Base-by-base conservation (phyloP, 1,139 yeast genomes). In the Scheffersomyces parashehatae region DNA sequence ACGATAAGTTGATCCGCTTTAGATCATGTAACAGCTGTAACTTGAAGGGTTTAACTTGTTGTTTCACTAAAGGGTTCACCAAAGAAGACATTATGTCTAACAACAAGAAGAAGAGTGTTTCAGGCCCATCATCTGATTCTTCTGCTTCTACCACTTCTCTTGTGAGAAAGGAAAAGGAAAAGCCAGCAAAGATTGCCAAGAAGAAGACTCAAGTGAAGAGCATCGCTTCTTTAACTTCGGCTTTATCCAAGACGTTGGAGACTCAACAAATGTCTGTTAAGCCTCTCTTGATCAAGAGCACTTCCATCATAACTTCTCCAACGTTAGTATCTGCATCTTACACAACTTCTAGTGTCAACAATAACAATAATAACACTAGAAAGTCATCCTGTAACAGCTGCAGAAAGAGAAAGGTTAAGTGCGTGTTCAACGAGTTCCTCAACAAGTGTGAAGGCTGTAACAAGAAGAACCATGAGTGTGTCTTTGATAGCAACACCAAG, bases 41-140 rank as follows among this genome's bases (percentile, higher is more conserved):
- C 26, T 49, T 59, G 38, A 78, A 78, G 53, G 65, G 66, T 35
- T 59, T 77, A 36, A 55, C 64, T 28, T 81, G 85, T 55, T 64
- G 68, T 39, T 81, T 80, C 54, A 73, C 82, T 37, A 79, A 79
- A 54, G 85, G 85, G 3, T 80, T 78, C 56, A 80, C 84, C 16
- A 77, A 81, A 58, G 82, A 78, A 53, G 84, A 80, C 56, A 77
- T 79, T 53, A 55, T 60, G 39, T 52, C 48, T 39, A 54, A 57
- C 47, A 54, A 52, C 49, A 58, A 58, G 49, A 56, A 56, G 31
- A 46, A 35, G 24, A 20, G 26, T 20, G 26, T 20, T 20, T 20
- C 26, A 8, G 26, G 26, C 8, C 8, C 26, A 20, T 20, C 26
- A 6, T 20, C 26, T 20, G 26, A 20, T 3, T 20, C 26, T 8